Evolutionary conservation across 2,329 filamentous ascomycete genomes (phyloP).

Genomic region (Phaeosphaeria sp.): DNA sequence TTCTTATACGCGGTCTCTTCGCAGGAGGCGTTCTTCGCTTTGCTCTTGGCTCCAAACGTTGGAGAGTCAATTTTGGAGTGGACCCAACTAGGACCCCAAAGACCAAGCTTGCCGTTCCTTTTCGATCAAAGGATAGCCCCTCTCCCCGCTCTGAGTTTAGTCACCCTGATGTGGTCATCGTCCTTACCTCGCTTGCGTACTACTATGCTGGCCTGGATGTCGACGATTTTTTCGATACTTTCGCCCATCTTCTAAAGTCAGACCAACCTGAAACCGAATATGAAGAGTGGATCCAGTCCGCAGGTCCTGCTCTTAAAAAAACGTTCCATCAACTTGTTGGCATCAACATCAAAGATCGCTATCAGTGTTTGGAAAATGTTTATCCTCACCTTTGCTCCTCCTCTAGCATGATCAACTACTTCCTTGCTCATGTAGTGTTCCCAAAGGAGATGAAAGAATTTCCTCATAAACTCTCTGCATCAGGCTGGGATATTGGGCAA

Average conservation of each 20-base stretch:
- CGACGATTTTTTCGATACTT: constrained; percentile 56
- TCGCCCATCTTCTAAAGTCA: constrained; percentile 57
- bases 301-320: constrained; percentile 29
- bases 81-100: constrained; percentile 59
- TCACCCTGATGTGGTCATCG: constrained; percentile 70
- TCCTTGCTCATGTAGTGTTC: constrained; percentile 65
- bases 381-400: constrained; percentile 62
- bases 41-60: constrained; percentile 63
- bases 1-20: constrained; percentile 64
- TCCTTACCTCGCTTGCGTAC: constrained; percentile 70
- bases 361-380: constrained; percentile 56
- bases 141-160: constrained; percentile 69
- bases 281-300: constrained; percentile 52
- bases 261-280: constrained; percentile 64
- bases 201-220: constrained; percentile 68
- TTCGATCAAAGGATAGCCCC: constrained; percentile 69
- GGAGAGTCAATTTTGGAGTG: constrained; percentile 69
- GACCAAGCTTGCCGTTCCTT: constrained; percentile 64
- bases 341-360: constrained; percentile 53
- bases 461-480: constrained; percentile 66
- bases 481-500: constrained; percentile 70
- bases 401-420: constrained; percentile 68
- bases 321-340: constrained; percentile 50
- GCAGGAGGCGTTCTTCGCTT: constrained; percentile 63
- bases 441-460: constrained; percentile 69